A percentile compares a stretch with the other conserved stretches of the same genome.
Conservation (phyloP, 2,329 filamentous ascomycete species). For the Didymella exigua region DNA sequence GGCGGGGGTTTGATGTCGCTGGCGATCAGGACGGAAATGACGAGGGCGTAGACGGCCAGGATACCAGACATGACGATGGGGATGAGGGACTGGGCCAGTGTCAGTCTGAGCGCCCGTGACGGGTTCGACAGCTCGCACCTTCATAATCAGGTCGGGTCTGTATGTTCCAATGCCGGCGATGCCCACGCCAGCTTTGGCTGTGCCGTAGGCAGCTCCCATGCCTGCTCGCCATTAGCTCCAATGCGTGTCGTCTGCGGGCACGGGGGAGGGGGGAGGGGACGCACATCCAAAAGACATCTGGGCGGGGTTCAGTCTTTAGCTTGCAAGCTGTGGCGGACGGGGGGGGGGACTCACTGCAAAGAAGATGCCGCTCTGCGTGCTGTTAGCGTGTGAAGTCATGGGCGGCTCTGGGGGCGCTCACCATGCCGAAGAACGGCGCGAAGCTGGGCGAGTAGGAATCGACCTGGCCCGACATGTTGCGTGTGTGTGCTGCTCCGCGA, state of each 20-base stretch:
- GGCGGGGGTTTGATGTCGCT: constrained; percentile 80
- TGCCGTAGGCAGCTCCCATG: constrained; percentile 81
- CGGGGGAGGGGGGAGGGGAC: constrained; percentile 44
- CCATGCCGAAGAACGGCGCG: constrained; percentile 88
- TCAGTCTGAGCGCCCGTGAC: constrained; percentile 26
- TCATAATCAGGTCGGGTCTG: constrained; percentile 88
- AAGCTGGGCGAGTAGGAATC: constrained; percentile 69
- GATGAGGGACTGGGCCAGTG: constrained; percentile 69
- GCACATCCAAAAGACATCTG: constrained; percentile 82
- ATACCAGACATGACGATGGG: constrained; percentile 99
- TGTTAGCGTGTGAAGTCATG: constrained; percentile 47
- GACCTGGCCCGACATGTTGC: constrained; percentile 29
- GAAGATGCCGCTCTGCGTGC: constrained; percentile 71
- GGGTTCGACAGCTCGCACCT: constrained; percentile 60
- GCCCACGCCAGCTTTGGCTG: constrained; percentile 85
- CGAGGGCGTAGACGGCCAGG: constrained; percentile 95
- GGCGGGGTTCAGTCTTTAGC: constrained; percentile 29
- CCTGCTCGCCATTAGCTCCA: constrained; percentile 52
- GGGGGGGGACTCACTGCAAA: constrained; percentile 59
- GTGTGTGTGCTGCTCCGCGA: constrained; percentile 3
- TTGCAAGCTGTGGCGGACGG: constrained; percentile 14
- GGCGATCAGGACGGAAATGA: constrained; percentile 94
- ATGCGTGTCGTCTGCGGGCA: neutral
- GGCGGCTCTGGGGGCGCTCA: constrained; percentile 53
- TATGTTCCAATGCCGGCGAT: constrained; percentile 86